phyloP scores from a whole-genome alignment of 768 basidiomycete genomes.

The Boletellus ananas region DNA sequence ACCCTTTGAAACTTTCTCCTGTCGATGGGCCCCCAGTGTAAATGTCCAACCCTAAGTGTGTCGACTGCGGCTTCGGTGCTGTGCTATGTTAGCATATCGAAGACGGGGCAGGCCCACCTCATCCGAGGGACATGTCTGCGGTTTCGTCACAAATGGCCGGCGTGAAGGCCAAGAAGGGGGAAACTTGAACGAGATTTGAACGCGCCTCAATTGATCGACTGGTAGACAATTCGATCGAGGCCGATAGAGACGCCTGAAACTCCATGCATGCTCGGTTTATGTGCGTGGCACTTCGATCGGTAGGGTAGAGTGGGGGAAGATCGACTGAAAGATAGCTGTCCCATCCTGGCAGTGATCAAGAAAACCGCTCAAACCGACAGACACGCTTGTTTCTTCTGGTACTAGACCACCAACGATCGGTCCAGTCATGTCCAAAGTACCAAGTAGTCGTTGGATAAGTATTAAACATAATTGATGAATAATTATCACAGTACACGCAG shows the following conservation, averaged over 20 bases:
- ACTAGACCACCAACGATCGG: too few species aligned
- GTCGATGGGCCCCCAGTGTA: constrained; percentile 72
- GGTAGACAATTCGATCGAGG: background rate
- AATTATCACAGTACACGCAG: constrained; percentile 17
- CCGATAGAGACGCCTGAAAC: constrained; percentile 6
- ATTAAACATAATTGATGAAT: constrained; percentile 17
- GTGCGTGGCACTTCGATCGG: too few species aligned
- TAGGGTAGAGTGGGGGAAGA: too few species aligned
- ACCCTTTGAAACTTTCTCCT: constrained; percentile 69
- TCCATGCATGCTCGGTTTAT: constrained; percentile 10
- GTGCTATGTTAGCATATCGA: too few species aligned
- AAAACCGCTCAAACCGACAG: too few species aligned
- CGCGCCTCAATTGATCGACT: too few species aligned
- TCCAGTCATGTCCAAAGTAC: background rate
- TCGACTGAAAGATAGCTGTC: too few species aligned
- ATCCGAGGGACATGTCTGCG: constrained; percentile 52
- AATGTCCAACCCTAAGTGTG: constrained; percentile 60
- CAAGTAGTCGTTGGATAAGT: background rate
- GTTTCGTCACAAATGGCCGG: constrained; percentile 74
- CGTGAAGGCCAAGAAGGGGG: constrained; percentile 60
- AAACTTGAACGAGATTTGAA: background rate
- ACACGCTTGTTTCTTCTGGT: too few species aligned
- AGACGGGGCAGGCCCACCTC: constrained; percentile 46
- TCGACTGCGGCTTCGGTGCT: constrained; percentile 36
- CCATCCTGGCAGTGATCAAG: too few species aligned